Conservation (phyloP, 164 flowering plant species). For the Buxus sempervirens region DNA sequence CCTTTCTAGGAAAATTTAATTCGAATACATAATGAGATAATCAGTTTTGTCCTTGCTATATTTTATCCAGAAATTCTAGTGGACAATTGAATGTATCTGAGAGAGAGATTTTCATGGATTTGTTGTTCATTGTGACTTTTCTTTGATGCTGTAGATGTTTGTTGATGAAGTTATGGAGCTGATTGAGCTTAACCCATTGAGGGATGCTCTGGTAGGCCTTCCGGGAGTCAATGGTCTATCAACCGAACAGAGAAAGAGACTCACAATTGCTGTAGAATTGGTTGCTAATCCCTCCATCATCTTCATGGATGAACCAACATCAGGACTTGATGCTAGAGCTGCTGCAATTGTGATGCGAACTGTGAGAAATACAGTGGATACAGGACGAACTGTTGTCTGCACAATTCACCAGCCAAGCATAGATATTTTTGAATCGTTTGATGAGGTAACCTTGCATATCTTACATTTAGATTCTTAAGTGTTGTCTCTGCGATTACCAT, state of each 20-base stretch:
- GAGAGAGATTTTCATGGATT: no score
- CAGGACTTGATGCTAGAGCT: slow-evolving; percentile 68
- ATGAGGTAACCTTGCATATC: slow-evolving; percentile 66
- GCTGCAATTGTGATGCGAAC: slow-evolving; percentile 78
- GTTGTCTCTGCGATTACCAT: background rate
- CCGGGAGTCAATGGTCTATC: slow-evolving; percentile 67
- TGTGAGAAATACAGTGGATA: slow-evolving; percentile 66
- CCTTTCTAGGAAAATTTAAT: no score
- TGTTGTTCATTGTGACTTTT: background rate
- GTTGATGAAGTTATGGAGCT: slow-evolving; percentile 63
- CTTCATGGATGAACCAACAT: slow-evolving; percentile 74
- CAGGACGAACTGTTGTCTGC: slow-evolving; percentile 74
- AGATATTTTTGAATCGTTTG: slow-evolving; percentile 75
- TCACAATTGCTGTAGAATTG: slow-evolving; percentile 70
- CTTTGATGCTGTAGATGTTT: slow-evolving; percentile 33
- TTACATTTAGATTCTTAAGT: background rate
- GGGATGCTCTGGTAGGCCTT: slow-evolving; percentile 57
- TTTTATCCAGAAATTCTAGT: background rate
- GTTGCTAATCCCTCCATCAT: slow-evolving; percentile 76
- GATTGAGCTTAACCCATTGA: slow-evolving; percentile 48
- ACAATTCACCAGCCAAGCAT: slow-evolving; percentile 81
- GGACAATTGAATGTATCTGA: no score
- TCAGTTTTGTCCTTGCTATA: background rate
- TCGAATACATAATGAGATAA: no score
- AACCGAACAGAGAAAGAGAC: slow-evolving; percentile 69